Evolutionary conservation across 2,329 filamentous ascomycete genomes (phyloP), one percentile per base, ranked within the genome.

Genomic region (Biscogniauxia mediterranea): DNA sequence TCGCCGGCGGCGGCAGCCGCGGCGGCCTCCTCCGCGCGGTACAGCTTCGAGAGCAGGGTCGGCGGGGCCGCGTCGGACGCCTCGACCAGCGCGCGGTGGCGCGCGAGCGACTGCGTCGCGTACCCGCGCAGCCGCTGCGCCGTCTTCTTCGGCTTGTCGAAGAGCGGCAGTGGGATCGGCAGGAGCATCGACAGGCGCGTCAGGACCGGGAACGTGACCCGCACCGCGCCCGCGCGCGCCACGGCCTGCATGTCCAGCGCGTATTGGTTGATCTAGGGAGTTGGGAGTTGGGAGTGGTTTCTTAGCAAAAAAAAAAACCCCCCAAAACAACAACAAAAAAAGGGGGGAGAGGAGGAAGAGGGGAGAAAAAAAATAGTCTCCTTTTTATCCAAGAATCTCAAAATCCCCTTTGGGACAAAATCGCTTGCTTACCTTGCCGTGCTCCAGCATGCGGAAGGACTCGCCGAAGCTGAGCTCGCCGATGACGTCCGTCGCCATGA

Each of bases 401-500:
- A n/a, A n/a, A n/a, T n/a, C n/a, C n/a, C n/a, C n/a, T n/a, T n/a
- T n/a, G n/a, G n/a, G n/a, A n/a, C n/a, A 46, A n/a, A 2, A 46
- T 52, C 2, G 50, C 19, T 52, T 21, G 64, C 73, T 60, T 63
- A 83, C 81, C 72, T 80, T 70, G 17, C 81, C 81, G 23, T 68
- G 65, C 56, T 86, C 82, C 5, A 87, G 68, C 73, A 82, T 81
- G 0, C 73, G 71, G 57, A 86, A 85, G 0, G 81, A 81, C 25
- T 85, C 78, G 0, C 84, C 83, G 68, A 86, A 86, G 0, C 73
- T 78, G 8, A 86, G 68, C 54, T 84, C 76, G 0, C 79, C 81
- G 53, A 85, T 82, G 1, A 84, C 73, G 67, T 87, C 84, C 0
- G 81, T 83, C 0, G 82, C 71, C 75, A 85, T 78, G 56, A 85